Percentiles rank a stretch among this genome's conserved stretches.
Evolutionary conservation across 1,284 basidiomycete genomes (phyloP).

Genomic region (Rhodotorula sp.): DNA sequence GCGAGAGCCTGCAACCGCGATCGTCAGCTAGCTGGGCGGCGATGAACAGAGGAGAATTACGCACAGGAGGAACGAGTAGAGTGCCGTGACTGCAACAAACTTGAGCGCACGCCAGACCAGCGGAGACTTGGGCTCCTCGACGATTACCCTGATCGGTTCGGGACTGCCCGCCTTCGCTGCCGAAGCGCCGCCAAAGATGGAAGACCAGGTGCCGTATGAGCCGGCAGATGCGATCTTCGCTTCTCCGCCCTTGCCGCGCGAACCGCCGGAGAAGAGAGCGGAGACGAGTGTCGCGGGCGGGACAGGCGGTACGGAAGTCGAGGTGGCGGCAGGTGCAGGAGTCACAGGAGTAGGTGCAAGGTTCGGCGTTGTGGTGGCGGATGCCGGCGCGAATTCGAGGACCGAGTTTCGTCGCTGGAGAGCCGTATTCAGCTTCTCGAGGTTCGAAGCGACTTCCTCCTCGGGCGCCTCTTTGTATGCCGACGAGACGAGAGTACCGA

Average conservation of each 20-base stretch:
- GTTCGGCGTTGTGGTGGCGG: neutral
- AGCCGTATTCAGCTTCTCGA: constrained; percentile 29
- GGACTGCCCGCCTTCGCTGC: constrained; percentile 5
- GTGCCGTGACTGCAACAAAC: constrained; percentile 54
- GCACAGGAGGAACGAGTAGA: constrained; percentile 49
- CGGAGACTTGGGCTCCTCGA: constrained; percentile 67
- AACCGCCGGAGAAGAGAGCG: constrained; percentile 33
- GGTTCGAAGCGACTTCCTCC: neutral
- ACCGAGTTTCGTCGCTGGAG: constrained; percentile 15
- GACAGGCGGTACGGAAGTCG: neutral
- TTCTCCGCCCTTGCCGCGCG: constrained; percentile 53
- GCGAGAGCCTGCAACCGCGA: constrained; percentile 61
- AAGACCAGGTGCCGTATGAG: constrained; percentile 44
- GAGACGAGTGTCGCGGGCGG: constrained; percentile 26
- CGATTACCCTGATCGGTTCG: constrained; percentile 71
- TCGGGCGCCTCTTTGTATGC: neutral
- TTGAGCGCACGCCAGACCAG: constrained; percentile 56
- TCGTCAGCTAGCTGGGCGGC: too few relatives aligned
- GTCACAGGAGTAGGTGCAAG: neutral
- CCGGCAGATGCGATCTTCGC: constrained; percentile 59
- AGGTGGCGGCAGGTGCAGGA: neutral
- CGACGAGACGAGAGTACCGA: constrained; percentile 15
- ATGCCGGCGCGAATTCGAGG: neutral
- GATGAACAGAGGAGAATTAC: constrained; percentile 35
- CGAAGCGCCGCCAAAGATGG: constrained; percentile 47